phyloP scores from a whole-genome alignment of 768 basidiomycete genomes.

The Trametes sanguinea region DNA sequence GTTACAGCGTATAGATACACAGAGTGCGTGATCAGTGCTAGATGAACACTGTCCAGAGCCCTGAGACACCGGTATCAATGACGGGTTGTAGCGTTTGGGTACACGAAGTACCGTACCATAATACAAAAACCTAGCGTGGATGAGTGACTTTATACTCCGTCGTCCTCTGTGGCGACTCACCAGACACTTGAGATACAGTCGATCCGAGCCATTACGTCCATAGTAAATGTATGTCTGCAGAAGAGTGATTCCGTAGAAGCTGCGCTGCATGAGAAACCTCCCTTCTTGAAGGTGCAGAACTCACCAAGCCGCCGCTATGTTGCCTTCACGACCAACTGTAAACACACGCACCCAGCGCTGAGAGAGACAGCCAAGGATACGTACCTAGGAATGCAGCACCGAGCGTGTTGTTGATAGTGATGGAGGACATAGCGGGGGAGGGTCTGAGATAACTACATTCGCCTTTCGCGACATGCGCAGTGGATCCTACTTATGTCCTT shows the following conservation, averaged over 20 bases:
- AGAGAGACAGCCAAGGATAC: background rate
- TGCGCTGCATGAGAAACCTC: background rate
- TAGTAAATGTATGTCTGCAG: conserved; percentile 26
- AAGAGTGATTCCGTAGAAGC: conserved; percentile 27
- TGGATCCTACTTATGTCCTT: conserved; percentile 3
- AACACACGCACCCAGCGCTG: background rate
- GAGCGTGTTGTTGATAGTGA: conserved; percentile 22
- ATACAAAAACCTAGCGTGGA: conserved; percentile 17
- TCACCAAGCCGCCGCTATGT: conserved; percentile 18
- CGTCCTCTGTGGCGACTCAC: conserved; percentile 3
- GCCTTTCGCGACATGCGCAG: background rate
- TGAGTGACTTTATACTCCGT: background rate
- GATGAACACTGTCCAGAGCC: conserved; percentile 24
- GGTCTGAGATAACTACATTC: background rate
- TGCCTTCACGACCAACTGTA: conserved; percentile 3
- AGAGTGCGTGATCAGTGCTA: conserved; percentile 20
- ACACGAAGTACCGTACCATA: conserved; percentile 13
- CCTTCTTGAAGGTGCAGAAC: background rate
- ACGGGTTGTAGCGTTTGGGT: too few relatives aligned
- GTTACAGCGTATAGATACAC: conserved; percentile 30
- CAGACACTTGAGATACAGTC: conserved; percentile 7
- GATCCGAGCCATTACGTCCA: conserved; percentile 11
- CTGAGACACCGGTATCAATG: background rate
- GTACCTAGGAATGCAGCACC: conserved; percentile 25
- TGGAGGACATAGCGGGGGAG: conserved; percentile 1